Evolutionary conservation across 495 filamentous ascomycete species (phyloP).

Genomic region (Hypoxylon trugodes): DNA sequence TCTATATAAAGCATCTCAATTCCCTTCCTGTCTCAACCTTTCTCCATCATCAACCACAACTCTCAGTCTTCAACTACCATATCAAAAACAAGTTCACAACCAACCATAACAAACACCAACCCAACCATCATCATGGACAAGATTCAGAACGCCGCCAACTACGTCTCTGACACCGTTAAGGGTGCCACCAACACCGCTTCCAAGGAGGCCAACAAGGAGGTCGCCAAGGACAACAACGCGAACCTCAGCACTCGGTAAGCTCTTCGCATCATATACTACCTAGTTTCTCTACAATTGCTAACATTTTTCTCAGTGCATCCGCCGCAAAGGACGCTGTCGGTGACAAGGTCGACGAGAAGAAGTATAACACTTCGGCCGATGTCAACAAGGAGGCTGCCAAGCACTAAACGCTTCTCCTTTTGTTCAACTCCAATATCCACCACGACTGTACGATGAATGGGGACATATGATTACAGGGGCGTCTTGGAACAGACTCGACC

Average conservation of each 20-base stretch:
- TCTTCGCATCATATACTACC: no score
- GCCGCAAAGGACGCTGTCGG: conserved; percentile 64
- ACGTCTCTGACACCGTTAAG: conserved; percentile 67
- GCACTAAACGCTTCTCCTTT: conserved; percentile 58
- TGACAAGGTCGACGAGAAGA: conserved; percentile 66
- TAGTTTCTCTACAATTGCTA: conserved; percentile 8
- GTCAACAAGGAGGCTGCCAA: conserved; percentile 65
- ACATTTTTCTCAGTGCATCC: conserved; percentile 49
- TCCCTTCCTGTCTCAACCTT: conserved; percentile 3
- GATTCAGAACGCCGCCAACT: conserved; percentile 68
- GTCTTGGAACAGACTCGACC: conserved; percentile 30
- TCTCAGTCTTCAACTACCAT: neutral
- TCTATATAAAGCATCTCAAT: conserved; percentile 27
- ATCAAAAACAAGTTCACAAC: conserved; percentile 37
- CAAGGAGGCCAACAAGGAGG: conserved; percentile 74
- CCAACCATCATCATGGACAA: conserved; percentile 63
- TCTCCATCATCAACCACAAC: conserved; percentile 25
- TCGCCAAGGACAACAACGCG: conserved; percentile 67
- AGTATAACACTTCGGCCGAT: conserved; percentile 63
- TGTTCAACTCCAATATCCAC: conserved; percentile 1
- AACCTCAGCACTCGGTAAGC: conserved; percentile 60
- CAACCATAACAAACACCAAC: conserved; percentile 43
- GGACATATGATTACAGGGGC: conserved; percentile 18
- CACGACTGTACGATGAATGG: conserved; percentile 39
- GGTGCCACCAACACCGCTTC: conserved; percentile 55